Evolutionary conservation across 441 rosid species (phyloP), one percentile per base, ranked within the genome.

Genomic region (Pelargonium myrrhifolium): DNA sequence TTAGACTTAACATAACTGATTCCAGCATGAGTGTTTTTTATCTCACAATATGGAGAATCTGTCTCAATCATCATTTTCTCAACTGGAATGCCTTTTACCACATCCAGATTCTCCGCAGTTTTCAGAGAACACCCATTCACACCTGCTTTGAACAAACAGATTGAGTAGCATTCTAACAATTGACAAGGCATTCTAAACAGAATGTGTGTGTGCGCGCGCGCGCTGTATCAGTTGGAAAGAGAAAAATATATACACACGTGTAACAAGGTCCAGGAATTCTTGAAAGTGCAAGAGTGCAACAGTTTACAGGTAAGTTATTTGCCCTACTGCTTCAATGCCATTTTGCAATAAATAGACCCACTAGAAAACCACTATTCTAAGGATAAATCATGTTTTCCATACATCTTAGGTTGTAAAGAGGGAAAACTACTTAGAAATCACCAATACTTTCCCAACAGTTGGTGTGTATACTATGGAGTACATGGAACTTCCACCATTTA

Each of bases 21-120:
- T 45, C 97, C 93, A 3, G 97, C 93, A 66, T 91, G 93, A 64
- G 96, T 86, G 80, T 77, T 94, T 72, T 81, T 94, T 24, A 94
- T 86, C 37, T 94, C 97, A 68, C 96, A 94, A 65, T 93, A 93
- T 3, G 99, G 99, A 72, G 99, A 91, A 79, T 94, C 99, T 3
- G 96, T 94, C 79, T 94, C 99, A 12, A 94, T 87, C 97, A 91
- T 94, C 96, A 89, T 88, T 78, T 89, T 88, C 75, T 87, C 97
- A 65, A 85, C 67, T 3, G 96, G 97, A 69, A 94, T 81, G 10
- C 78, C 86, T 71, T 71, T 87, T 71, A 89, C 83, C 49, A 89
- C 94, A 47, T 86, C 87, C 79, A 94, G 84, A 81, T 91, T 89
- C 76, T 91, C 97, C 51, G 79, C 75, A 24, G 84, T 86, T 79